Evolutionary conservation across 2,329 filamentous ascomycete species (phyloP).

Genomic region (Metarhizium album): DNA sequence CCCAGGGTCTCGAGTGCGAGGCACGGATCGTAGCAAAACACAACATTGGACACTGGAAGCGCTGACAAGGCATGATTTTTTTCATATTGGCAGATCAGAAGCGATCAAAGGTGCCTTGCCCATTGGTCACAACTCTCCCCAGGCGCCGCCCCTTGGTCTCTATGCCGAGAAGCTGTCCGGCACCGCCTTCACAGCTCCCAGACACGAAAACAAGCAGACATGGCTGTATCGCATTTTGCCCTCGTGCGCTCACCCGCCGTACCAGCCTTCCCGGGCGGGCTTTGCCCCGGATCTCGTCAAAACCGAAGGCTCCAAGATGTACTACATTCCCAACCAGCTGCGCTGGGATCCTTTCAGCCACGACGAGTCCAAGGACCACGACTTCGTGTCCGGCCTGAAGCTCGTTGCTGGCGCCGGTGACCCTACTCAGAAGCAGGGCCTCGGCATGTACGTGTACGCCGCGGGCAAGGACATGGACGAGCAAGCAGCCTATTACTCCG

Average conservation of each 20-base stretch:
- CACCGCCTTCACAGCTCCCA: slow-evolving; percentile 59
- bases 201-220: slow-evolving; percentile 57
- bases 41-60: not conserved
- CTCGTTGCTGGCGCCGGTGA: slow-evolving; percentile 72
- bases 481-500: slow-evolving; percentile 72
- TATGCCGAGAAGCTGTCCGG: slow-evolving; percentile 74
- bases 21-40: too few relatives aligned
- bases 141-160: slow-evolving; percentile 66
- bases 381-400: slow-evolving; percentile 50
- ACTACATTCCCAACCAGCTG: slow-evolving; percentile 59
- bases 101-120: slow-evolving; percentile 65
- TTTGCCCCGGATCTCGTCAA: slow-evolving; percentile 5
- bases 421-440: slow-evolving; percentile 63
- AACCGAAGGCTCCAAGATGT: slow-evolving; percentile 18
- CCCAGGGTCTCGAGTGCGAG: slow-evolving; percentile 9
- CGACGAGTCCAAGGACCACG: slow-evolving; percentile 38
- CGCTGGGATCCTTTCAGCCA: slow-evolving; percentile 76
- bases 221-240: slow-evolving; percentile 64
- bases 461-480: slow-evolving; percentile 67
- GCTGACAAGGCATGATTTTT: not conserved
- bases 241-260: slow-evolving; percentile 49
- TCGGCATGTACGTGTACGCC: slow-evolving; percentile 74
- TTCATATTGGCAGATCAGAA: slow-evolving; percentile 55
- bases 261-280: slow-evolving; percentile 31
- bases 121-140: slow-evolving; percentile 68